Conservation (phyloP, 768 basidiomycete species). For the Cantharellus anzutake region DNA sequence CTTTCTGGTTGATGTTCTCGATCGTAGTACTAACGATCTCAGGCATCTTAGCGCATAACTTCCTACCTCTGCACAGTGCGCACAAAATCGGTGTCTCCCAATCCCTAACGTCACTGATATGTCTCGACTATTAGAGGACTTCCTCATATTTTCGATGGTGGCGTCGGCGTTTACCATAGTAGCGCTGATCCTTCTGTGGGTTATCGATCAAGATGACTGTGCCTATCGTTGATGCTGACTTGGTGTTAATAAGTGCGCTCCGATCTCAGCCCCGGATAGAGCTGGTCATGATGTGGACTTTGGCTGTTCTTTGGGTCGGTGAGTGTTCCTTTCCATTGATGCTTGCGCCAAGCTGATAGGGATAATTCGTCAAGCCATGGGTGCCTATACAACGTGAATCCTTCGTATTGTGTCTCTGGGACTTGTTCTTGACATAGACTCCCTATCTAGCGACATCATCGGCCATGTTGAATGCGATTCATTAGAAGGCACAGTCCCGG, state of each 20-base stretch:
- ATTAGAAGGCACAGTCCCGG: background rate
- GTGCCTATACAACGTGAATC: background rate
- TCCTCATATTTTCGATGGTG: background rate
- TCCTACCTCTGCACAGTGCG: background rate
- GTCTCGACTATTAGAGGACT: background rate
- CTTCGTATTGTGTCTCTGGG: background rate
- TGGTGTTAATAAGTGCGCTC: too few species aligned
- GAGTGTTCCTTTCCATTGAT: too few species aligned
- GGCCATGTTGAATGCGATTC: constrained; percentile 8
- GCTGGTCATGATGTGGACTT: too few species aligned
- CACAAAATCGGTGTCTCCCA: background rate
- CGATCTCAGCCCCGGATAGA: too few species aligned
- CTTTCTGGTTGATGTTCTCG: background rate
- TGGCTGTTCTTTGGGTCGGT: too few species aligned
- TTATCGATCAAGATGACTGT: too few species aligned
- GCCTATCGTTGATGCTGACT: too few species aligned
- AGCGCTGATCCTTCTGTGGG: background rate
- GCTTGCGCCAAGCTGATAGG: background rate
- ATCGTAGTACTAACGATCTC: background rate
- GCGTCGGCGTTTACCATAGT: background rate
- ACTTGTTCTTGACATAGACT: background rate
- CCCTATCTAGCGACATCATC: constrained; percentile 4
- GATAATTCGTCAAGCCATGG: constrained; percentile 4
- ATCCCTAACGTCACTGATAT: background rate
- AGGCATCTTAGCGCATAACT: background rate